These are phyloP conservation scores for Blastobotrys robertii DNA, from an alignment of 805 yeast genomes.

Conservation along the genomic window DNA sequence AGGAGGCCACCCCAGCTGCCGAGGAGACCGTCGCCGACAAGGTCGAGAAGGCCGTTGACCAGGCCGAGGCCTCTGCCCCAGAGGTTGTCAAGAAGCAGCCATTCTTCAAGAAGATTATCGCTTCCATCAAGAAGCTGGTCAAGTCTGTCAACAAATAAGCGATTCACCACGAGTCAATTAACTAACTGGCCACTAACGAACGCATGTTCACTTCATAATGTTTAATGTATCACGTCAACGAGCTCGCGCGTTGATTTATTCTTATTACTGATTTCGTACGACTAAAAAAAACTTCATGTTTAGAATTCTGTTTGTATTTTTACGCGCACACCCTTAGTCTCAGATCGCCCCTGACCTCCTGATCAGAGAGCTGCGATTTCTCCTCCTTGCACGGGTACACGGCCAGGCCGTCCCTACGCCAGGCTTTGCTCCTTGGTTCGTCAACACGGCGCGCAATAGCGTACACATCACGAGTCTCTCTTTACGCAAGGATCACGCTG, in stretches of 20 bases:
- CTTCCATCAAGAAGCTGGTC: slow-evolving; percentile 23
- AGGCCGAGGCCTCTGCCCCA: slow-evolving; percentile 14
- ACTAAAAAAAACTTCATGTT: no score
- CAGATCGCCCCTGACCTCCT: slow-evolving; percentile 3
- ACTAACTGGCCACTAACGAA: slow-evolving; percentile 6
- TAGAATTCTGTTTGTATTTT: slow-evolving; percentile 1
- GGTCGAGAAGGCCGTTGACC: slow-evolving; percentile 11
- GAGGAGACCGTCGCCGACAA: slow-evolving; percentile 7
- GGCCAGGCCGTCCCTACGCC: no score
- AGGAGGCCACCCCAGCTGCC: slow-evolving; percentile 7
- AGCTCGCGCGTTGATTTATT: neutral
- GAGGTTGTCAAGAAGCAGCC: slow-evolving; percentile 20
- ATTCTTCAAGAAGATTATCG: slow-evolving; percentile 18
- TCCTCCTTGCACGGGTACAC: no score
- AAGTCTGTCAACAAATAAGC: slow-evolving; percentile 23
- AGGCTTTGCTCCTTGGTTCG: neutral
- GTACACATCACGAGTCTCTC: no score
- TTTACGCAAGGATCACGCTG: no score
- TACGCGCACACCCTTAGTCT: slow-evolving; percentile 3
- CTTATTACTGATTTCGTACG: neutral
- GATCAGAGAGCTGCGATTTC: slow-evolving; percentile 4
- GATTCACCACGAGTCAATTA: slow-evolving; percentile 3
- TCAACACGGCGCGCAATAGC: slow-evolving; percentile 4
- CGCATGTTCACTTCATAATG: slow-evolving; percentile 4
- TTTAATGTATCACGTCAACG: neutral